Percentiles rank a stretch among this genome's conserved stretches.
Evolutionary conservation across 352 stramenopile species (phyloP).

Genomic region (Phytophthora constricta): DNA sequence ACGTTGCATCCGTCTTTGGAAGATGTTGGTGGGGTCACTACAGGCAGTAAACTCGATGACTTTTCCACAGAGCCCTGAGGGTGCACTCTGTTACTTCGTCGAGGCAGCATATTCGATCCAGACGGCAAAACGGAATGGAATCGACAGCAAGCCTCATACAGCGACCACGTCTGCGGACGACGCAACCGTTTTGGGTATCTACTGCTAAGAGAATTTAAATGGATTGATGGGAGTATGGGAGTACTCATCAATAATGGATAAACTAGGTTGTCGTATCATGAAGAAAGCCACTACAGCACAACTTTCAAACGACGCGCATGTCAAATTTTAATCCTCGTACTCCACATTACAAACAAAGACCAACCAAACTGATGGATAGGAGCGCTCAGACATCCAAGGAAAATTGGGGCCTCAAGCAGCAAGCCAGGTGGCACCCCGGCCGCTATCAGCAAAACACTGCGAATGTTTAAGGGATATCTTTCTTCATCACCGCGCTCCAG

Average conservation of each 20-base stretch:
- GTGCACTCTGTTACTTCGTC: slow-evolving; percentile 31
- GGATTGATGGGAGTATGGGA: slow-evolving; percentile 11
- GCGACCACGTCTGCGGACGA: no score
- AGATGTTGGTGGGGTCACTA: slow-evolving; percentile 3
- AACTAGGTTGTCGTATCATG: slow-evolving; percentile 85
- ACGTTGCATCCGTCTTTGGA: not conserved
- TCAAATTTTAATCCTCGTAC: slow-evolving; percentile 76
- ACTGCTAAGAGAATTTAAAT: not conserved
- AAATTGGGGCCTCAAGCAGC: slow-evolving; percentile 72
- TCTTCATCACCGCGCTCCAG: slow-evolving; percentile 51
- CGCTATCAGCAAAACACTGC: slow-evolving; percentile 86
- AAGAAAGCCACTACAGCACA: slow-evolving; percentile 52
- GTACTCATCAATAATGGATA: slow-evolving; percentile 85
- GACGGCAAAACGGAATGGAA: no score
- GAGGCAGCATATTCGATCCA: slow-evolving; percentile 23
- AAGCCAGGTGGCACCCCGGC: slow-evolving; percentile 63
- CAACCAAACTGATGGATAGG: slow-evolving; percentile 5
- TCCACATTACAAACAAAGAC: slow-evolving; percentile 14
- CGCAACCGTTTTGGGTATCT: no score
- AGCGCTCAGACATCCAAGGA: slow-evolving; percentile 67
- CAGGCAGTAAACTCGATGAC: not conserved
- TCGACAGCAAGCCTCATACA: not conserved
- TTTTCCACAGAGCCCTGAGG: slow-evolving; percentile 13
- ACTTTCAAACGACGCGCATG: slow-evolving; percentile 85
- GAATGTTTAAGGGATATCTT: slow-evolving; percentile 53